Conservation (phyloP, 164 flowering plant genomes). For the Berberis vulgaris region DNA sequence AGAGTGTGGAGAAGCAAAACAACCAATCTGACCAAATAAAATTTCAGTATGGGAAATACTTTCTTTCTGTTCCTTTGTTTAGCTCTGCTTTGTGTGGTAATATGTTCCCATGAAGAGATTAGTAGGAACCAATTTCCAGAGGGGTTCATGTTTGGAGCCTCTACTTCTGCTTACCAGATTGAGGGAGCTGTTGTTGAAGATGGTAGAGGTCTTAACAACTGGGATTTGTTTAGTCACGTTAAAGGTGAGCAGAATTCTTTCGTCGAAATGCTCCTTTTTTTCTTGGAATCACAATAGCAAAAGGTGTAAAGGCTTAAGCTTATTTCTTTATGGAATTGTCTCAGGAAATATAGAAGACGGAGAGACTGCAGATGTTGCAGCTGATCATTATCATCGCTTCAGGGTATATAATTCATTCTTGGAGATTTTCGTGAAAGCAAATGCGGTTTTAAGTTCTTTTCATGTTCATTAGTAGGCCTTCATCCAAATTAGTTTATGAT, state of each 20-base stretch:
- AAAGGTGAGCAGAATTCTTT: conserved; percentile 6
- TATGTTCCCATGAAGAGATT: conserved; percentile 8
- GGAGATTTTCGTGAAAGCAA: too few relatives aligned
- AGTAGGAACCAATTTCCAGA: conserved; percentile 18
- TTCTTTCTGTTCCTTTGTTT: background rate
- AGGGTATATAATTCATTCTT: background rate
- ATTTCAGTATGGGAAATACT: background rate
- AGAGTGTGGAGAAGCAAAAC: too few relatives aligned
- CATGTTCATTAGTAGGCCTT: too few relatives aligned
- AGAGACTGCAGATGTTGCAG: conserved; percentile 26
- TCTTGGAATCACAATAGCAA: too few relatives aligned
- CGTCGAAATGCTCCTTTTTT: background rate
- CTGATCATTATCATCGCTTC: conserved; percentile 22
- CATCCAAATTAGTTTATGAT: too few relatives aligned
- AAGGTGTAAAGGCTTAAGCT: background rate
- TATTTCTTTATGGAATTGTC: background rate
- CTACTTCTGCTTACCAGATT: conserved; percentile 20
- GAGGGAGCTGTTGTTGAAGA: conserved; percentile 27
- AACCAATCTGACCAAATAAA: too few relatives aligned
- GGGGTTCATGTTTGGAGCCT: conserved; percentile 23
- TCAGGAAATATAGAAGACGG: conserved; percentile 11
- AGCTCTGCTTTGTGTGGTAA: background rate
- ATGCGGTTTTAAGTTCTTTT: too few relatives aligned
- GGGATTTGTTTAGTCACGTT: conserved; percentile 22
- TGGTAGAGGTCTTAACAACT: conserved; percentile 25